Evolutionary conservation across 345 rosid genomes (phyloP), one percentile per base, ranked within the genome.

Genomic region (Corymbia maculata): DNA sequence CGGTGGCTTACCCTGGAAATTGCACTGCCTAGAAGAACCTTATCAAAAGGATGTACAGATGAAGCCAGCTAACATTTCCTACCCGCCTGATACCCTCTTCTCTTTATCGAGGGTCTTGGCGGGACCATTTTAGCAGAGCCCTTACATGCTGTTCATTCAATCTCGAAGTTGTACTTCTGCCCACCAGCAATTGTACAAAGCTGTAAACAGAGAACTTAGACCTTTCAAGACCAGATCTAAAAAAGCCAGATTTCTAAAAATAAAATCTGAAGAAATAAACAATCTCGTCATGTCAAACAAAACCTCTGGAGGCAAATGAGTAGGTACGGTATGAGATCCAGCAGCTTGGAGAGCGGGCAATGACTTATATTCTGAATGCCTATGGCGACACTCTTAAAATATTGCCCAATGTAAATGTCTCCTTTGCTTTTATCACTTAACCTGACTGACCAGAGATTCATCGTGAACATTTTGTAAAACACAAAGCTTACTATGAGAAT

Each of bases 261-360:
- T 16, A 79, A 28, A 50, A 86, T 51, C 3, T 19, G n/a, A 51
- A 44, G 14, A 26, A 70, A 50, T 26, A 11, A 36, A 57, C 82
- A 21, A 9, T 7, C 21, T 22, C 28, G 11, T 26, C 82, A 10
- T 10, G 57, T 55, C 19, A 42, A 88, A 36, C 21, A 55, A 70
- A 79, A 96, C 98, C 93, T 97, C 99, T 95, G 96, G 95, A 0
- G 99, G 99, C 59, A 92, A 49, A 89, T 87, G 94, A 24, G 85
- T 61, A 45, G 97, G 97, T 51, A 13, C 94, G 4, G 96, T 22
- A 42, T 94, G 52, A 6, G 6, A 51, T 51, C 52, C 96, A 82
- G 88, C 92, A 52, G 93, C 89, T 90, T 92, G 93, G 84, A 97
- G 92, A 2, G 98, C 94, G 87, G 96, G 98, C 90, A 95, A 84